Base-by-base conservation (phyloP, 1,139 yeast genomes). In the Lodderomyces margitis region DNA sequence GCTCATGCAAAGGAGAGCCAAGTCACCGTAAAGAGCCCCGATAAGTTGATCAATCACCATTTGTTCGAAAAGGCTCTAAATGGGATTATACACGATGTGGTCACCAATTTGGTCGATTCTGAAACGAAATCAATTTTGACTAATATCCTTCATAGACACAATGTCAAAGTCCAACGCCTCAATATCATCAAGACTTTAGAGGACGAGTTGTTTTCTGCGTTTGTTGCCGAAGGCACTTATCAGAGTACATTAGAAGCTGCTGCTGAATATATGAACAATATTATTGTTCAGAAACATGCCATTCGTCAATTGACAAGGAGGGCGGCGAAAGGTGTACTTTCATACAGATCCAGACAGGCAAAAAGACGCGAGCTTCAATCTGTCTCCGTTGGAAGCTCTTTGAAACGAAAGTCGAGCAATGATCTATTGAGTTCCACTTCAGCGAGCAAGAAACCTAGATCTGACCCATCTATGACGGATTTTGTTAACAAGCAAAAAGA, bases 171-270 rank as follows among this genome's bases (percentile, higher is more conserved):
- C 23, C 64, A 62, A 44, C 65, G 73, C 35, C 46, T 48, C 2
- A 41, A 50, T 4, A 47, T 73, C 0, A 57, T 81, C 2, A 56
- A 66, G 0, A 48, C 63, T 0, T 60, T 81, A 12, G 54, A 81
- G 1, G 55, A 57, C 2, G 83, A 80, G 33, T 57, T 85, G 1
- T 83, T 69, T 47, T 56, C 61, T 10, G 86, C 88, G 1, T 82
- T 86, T 52, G 51, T 86, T 37, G 69, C 75, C 31, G 91, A 85
- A 49, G 61, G 74, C 30, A 54, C 77, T 0, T 76, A 70, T 48
- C 59, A 75, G 27, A 57, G 66, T 2, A 54, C 68, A 0, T 53
- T 75, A 34, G 74, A 76, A 30, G 53, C 70, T 0, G 55, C 63
- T 33, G 82, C 87, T 0, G 70, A 62, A 14, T 30, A 49, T 2